Evolutionary conservation across 1,139 yeast genomes (phyloP).

Genomic region (Taphrina deformans): DNA sequence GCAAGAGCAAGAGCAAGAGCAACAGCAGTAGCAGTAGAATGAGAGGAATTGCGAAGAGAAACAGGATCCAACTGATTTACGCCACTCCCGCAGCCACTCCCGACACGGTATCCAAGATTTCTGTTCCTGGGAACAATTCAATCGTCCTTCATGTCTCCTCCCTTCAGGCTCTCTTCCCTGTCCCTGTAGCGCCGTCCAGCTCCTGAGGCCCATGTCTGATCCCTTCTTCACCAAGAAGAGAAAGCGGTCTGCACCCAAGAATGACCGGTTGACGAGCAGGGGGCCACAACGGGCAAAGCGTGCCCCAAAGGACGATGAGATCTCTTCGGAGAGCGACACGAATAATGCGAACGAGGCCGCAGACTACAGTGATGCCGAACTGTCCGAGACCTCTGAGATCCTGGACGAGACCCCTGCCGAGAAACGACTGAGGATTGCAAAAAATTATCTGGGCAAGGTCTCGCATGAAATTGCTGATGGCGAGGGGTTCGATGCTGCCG

Average conservation of each 20-base stretch:
- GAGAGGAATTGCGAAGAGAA: no score
- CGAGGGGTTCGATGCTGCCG: constrained; percentile 83
- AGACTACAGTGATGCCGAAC: constrained; percentile 41
- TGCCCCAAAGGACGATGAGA: constrained; percentile 25
- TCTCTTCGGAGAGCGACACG: constrained; percentile 16
- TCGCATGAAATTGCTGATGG: constrained; percentile 59
- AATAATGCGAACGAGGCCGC: constrained; percentile 38
- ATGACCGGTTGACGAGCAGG: constrained; percentile 30
- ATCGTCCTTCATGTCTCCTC: not conserved
- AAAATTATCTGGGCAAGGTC: constrained; percentile 81
- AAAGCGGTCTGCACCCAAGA: constrained; percentile 34
- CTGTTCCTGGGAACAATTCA: not conserved
- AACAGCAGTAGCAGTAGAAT: not conserved
- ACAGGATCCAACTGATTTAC: no score
- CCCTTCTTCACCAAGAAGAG: constrained; percentile 39
- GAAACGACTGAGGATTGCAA: constrained; percentile 89
- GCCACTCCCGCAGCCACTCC: constrained; percentile 11
- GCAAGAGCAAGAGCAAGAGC: not conserved
- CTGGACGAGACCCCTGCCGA: constrained; percentile 83
- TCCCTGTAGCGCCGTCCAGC: not conserved
- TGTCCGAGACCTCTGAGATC: constrained; percentile 63
- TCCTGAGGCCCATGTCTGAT: constrained; percentile 36
- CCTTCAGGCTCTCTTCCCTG: not conserved
- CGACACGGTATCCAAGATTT: not conserved
- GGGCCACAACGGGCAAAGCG: constrained; percentile 28